Evolutionary conservation across 768 basidiomycete genomes (phyloP), one percentile per base, ranked within the genome.

Genomic region (Boletus subcaerulescens): DNA sequence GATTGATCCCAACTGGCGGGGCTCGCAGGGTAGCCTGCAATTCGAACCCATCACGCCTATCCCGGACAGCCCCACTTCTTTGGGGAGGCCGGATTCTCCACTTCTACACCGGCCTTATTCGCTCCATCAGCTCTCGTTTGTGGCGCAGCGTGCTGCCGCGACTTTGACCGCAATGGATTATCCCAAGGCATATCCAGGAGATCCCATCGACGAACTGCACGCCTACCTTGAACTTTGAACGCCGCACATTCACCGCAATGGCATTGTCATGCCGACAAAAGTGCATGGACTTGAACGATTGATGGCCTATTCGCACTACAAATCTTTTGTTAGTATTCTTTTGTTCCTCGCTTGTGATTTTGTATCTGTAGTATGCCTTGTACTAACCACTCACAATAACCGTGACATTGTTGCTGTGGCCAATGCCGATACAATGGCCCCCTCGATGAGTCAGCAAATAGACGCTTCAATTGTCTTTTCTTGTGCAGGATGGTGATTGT

Each of bases 1-100:
- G 29, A 47, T 71, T 3, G 68, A 70, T 50, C 54, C 68, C 10
- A 45, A 53, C 26, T 62, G 64, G 56, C 53, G 50, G 2, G 49
- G 47, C 33, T 71, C 71, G 24, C 39, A 39, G 50, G 68, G 56
- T 2, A 66, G 67, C 26, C 56, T 53, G 15, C 26, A 50, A 39
- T 50, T 70, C 40, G 56, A 58, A 14, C 58, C 45, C 44, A 58
- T 70, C 42, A 69, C 68, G 5, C 65, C 70, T 1, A 38, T 69
- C 22, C 70, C 64, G 10, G 44, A 56, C 5, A 56, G 56, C 42
- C 32, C 49, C n/a, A 39, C 35, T 47, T 38, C 39, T 3, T 31
- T 48, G 26, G 62, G 12, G 11, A 59, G 62, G 36, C 53, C 61
- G 6, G 61, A 70, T 53, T 69, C 63, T 5, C 63, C 65, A 7